phyloP scores from a whole-genome alignment of 768 basidiomycete genomes.

The Hygrocybe punicea region DNA sequence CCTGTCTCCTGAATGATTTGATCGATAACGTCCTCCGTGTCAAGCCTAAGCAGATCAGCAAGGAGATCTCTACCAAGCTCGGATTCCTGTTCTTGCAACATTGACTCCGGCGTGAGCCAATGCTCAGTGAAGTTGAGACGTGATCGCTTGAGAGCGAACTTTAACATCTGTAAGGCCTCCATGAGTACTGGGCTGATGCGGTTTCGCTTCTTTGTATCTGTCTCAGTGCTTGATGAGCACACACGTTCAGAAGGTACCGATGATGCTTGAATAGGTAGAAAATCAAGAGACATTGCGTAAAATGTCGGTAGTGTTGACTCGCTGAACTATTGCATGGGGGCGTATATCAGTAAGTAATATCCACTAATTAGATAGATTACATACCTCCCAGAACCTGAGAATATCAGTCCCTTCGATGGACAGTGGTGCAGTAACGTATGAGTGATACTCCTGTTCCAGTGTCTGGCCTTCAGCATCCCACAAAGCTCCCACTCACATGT shows the following conservation, averaged over 20 bases:
- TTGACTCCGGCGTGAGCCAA: not conserved
- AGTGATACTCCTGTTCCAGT: not conserved
- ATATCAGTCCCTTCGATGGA: conserved; percentile 1
- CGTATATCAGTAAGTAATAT: not conserved
- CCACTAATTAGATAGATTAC: not conserved
- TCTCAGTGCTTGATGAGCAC: conserved; percentile 18
- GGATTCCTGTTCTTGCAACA: not conserved
- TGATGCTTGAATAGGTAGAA: conserved; percentile 14
- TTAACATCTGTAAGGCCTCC: conserved; percentile 20
- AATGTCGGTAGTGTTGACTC: not conserved
- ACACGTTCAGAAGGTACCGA: conserved; percentile 18
- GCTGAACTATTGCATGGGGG: not conserved
- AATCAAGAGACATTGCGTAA: conserved; percentile 1
- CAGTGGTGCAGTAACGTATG: not conserved
- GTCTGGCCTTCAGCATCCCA: not conserved
- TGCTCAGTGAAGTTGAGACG: conserved; percentile 6
- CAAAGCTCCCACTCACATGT: not conserved
- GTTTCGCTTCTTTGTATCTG: conserved; percentile 11
- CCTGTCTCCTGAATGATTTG: not conserved
- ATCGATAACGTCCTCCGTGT: not conserved
- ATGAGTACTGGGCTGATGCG: conserved; percentile 15
- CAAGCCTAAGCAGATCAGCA: not conserved
- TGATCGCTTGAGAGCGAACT: conserved; percentile 11
- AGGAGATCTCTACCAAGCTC: not conserved
- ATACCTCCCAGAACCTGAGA: conserved; percentile 2